Conservation (phyloP, 805 yeast species). For the Komagataella mondaviorum region DNA sequence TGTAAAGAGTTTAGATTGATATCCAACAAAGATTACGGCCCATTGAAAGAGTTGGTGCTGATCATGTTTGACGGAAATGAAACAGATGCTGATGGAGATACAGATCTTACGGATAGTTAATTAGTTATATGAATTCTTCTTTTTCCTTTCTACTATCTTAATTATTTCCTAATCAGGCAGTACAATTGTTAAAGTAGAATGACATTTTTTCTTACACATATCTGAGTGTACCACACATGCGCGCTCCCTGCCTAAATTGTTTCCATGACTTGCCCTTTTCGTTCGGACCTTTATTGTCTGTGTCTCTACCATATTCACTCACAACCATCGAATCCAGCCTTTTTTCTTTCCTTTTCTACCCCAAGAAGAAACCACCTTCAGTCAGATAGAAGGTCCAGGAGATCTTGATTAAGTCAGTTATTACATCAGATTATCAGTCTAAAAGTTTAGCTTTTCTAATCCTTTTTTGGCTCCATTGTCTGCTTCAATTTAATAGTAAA, state of each 20-base stretch:
- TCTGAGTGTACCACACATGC: background rate
- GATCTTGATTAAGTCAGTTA: background rate
- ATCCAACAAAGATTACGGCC: conserved; percentile 77
- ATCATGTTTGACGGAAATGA: conserved; percentile 37
- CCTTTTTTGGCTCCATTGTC: background rate
- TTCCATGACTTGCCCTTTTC: too few relatives aligned
- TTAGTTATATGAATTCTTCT: background rate
- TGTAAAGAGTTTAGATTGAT: conserved; percentile 74
- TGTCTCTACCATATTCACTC: background rate
- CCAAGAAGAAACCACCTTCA: background rate
- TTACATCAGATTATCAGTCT: background rate
- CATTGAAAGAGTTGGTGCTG: conserved; percentile 71
- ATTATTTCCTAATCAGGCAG: background rate
- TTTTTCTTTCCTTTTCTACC: background rate
- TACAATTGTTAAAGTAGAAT: background rate
- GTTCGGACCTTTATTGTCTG: background rate
- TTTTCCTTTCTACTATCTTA: background rate
- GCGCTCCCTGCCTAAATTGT: background rate
- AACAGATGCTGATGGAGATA: background rate
- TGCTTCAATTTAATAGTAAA: background rate
- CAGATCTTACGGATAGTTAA: background rate
- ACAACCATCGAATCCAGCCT: background rate
- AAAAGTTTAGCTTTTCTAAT: background rate
- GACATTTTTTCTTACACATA: background rate
- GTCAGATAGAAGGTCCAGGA: background rate